Conservation (phyloP, 305 asterid genomes). For the Fraxinus platypoda region DNA sequence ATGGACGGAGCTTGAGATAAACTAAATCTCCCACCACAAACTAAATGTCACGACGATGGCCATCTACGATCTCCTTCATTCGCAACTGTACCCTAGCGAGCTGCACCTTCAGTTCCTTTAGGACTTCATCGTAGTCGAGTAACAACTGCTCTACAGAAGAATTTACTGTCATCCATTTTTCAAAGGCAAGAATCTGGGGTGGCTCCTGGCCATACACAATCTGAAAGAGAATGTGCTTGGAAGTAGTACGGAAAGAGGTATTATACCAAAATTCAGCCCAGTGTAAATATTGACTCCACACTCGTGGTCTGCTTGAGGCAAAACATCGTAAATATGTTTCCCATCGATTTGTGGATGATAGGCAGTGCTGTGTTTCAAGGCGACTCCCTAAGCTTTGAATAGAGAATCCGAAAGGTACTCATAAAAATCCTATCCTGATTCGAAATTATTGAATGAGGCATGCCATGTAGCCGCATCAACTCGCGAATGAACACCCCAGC, state of each 20-base stretch:
- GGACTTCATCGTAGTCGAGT: not conserved
- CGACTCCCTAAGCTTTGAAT: not conserved
- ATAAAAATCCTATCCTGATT: not conserved
- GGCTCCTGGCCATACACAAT: not conserved
- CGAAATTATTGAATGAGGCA: not conserved
- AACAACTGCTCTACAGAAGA: not conserved
- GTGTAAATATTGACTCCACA: not conserved
- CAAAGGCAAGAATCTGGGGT: not conserved
- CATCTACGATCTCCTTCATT: not conserved
- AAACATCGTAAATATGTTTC: not conserved
- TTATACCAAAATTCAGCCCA: not conserved
- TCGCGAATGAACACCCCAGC: not conserved
- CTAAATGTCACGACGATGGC: not conserved
- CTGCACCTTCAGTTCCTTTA: not conserved
- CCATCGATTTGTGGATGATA: not conserved
- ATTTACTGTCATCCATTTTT: not conserved
- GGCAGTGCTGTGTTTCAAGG: not conserved
- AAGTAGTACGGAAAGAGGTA: not conserved
- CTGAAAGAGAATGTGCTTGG: not conserved
- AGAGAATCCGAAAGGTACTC: not conserved
- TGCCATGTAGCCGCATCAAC: not conserved
- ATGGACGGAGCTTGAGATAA: not conserved
- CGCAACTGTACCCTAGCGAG: not conserved
- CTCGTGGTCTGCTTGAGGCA: not conserved
- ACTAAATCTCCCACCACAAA: not conserved